Evolutionary conservation across 2,329 filamentous ascomycete genomes (phyloP), one percentile per base, ranked within the genome.

Genomic region (Phyllosticta citrichinensis): DNA sequence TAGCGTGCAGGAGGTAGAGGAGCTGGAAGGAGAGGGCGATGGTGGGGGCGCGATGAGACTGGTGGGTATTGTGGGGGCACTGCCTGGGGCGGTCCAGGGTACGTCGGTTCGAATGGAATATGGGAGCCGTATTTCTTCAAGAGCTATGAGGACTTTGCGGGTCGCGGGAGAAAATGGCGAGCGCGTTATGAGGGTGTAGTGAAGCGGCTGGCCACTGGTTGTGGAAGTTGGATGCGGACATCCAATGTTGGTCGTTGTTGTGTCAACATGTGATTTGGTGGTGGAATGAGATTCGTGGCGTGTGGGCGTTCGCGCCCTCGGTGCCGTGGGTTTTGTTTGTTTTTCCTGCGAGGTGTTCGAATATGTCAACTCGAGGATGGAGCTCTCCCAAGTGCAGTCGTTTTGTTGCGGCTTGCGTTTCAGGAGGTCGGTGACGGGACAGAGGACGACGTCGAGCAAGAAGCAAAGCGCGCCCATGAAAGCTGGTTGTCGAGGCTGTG

Each of bases 21-120:
- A 47, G 17, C 14, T 47, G 14, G 40, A 47, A n/a, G 40, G 40
- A 47, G 40, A 47, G 5, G 40, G 40, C 40, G 40, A 47, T 19
- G 30, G 33, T 25, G 24, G 22, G 24, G 22, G 24, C 11, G 71
- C 65, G 57, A 77, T 66, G 6, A 76, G 63, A 2, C 76, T 70
- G 0, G 74, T 73, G 75, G 75, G 50, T 76, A 76, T 69, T 75
- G 70, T 50, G 66, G 62, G 1, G 73, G 72, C 12, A 72, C 76
- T 55, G 0, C 75, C 77, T 3, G 70, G 70, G 19, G 64, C 66
- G 65, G 77, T 69, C 75, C 75, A 77, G 0, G 74, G 75, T 1
- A 78, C 74, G 67, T 77, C 75, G 40, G 73, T 76, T 54, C 74
- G 66, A 30, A 77, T 68, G 0, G 61, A 65, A 68, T 77, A 77